Evolutionary conservation across 2,329 filamentous ascomycete species (phyloP).

Genomic region (Calonectria naviculata): DNA sequence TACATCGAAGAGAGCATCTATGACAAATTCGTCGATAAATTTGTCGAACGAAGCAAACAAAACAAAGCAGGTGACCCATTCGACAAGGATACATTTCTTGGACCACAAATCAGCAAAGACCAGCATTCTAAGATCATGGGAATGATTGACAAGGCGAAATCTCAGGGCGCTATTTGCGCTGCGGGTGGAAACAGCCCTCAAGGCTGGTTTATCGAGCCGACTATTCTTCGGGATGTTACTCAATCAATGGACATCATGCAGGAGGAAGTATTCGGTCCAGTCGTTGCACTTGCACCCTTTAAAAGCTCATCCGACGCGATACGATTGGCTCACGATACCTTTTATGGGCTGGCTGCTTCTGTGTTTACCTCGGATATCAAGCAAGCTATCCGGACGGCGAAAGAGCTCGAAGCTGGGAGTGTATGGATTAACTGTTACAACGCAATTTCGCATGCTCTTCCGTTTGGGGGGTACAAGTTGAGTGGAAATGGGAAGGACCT

Average conservation of each 20-base stretch:
- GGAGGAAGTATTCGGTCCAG: background rate
- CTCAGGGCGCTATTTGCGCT: background rate
- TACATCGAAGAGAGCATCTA: background rate
- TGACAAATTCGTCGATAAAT: background rate
- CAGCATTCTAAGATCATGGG: background rate
- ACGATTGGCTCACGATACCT: background rate
- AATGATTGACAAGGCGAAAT: background rate
- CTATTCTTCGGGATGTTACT: background rate
- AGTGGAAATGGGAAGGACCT: background rate
- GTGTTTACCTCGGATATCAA: background rate
- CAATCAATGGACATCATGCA: background rate
- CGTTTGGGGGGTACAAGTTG: background rate
- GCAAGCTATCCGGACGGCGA: background rate
- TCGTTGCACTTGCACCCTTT: background rate
- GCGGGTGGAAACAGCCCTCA: background rate
- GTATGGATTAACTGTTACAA: conserved; percentile 1
- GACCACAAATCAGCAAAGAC: background rate
- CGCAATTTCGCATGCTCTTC: background rate
- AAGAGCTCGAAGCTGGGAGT: background rate
- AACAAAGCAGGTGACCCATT: background rate
- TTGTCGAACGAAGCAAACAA: background rate
- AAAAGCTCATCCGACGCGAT: background rate
- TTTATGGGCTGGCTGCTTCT: background rate
- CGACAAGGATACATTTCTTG: background rate
- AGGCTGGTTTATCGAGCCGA: background rate